Percentiles rank a stretch among this genome's conserved stretches.
Evolutionary conservation across 306 rosid species (phyloP).

Genomic region (Lablab purpureus): DNA sequence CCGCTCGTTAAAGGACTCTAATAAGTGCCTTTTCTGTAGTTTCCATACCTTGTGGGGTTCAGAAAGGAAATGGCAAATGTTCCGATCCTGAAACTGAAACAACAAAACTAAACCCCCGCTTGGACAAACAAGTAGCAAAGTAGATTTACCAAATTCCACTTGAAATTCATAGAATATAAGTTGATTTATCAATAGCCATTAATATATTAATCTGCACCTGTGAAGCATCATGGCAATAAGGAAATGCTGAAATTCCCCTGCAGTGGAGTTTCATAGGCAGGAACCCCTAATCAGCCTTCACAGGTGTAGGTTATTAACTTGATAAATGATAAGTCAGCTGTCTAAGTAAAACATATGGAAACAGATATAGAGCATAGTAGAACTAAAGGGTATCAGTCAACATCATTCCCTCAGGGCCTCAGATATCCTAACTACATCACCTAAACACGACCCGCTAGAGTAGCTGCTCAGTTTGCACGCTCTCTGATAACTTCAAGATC

Average conservation of each 20-base stretch:
- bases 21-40: background rate
- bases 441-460: conserved; percentile 39
- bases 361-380: conserved; percentile 44
- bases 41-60: background rate
- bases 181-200: conserved; percentile 44
- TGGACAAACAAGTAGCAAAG: background rate
- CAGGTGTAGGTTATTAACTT: conserved; percentile 62
- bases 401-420: conserved; percentile 44
- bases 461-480: conserved; percentile 65
- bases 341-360: conserved; percentile 35
- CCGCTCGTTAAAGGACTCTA: background rate
- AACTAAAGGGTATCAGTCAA: conserved; percentile 45
- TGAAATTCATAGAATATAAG: conserved; percentile 36
- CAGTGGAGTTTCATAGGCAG: conserved; percentile 50
- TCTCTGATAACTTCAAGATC: conserved; percentile 80
- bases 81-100: background rate
- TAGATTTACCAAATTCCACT: conserved; percentile 29
- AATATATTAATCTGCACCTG: conserved; percentile 53
- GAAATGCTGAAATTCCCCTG: conserved; percentile 57
- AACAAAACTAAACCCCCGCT: background rate
- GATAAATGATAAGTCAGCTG: conserved; percentile 35
- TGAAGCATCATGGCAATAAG: conserved; percentile 72
- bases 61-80: background rate
- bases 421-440: conserved; percentile 49
- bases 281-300: conserved; percentile 72